Percentiles rank a stretch among this genome's conserved stretches.
Conservation (phyloP, 2,329 filamentous ascomycete genomes). For the Endoconidiophora polonica region DNA sequence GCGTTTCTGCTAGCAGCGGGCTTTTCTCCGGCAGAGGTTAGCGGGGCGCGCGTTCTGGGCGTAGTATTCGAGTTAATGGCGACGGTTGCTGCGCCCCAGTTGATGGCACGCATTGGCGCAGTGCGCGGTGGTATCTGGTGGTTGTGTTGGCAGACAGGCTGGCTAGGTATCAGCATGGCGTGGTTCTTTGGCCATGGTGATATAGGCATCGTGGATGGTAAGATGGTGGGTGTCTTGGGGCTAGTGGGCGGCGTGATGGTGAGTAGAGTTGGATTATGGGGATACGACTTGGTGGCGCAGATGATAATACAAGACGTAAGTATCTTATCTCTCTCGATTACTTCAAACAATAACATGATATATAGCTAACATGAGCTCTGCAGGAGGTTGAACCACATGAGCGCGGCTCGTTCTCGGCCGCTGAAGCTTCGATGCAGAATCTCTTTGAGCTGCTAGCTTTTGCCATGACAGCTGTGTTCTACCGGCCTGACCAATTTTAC, state of each 20-base stretch:
- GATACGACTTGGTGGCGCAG: slow-evolving; percentile 44
- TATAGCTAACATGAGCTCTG: neutral
- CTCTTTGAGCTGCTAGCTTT: slow-evolving; percentile 54
- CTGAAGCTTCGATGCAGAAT: slow-evolving; percentile 53
- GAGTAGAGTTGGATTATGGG: slow-evolving; percentile 44
- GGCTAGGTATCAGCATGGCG: slow-evolving; percentile 28
- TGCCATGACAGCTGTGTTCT: slow-evolving; percentile 46
- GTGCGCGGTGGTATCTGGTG: slow-evolving; percentile 57
- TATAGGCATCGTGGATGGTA: slow-evolving; percentile 5
- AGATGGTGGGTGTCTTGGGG: slow-evolving; percentile 26
- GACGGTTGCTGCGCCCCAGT: slow-evolving; percentile 40
- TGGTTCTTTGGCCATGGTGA: slow-evolving; percentile 24
- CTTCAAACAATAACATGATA: neutral
- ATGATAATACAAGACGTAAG: slow-evolving; percentile 43
- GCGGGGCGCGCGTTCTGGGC: slow-evolving; percentile 33
- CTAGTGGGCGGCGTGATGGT: slow-evolving; percentile 35
- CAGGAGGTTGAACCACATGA: slow-evolving; percentile 36
- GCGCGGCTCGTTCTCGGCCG: slow-evolving; percentile 52
- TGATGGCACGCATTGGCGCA: slow-evolving; percentile 38
- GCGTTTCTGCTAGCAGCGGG: slow-evolving; percentile 42
- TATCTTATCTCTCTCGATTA: neutral
- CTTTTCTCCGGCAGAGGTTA: slow-evolving; percentile 34
- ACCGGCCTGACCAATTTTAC: slow-evolving; percentile 44
- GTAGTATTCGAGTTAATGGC: slow-evolving; percentile 41
- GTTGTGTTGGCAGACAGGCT: slow-evolving; percentile 48